A percentile compares a stretch with the other conserved stretches of the same genome.
Evolutionary conservation across 2,329 filamentous ascomycete species (phyloP).

Genomic region (Pestalotiopsis sp.): DNA sequence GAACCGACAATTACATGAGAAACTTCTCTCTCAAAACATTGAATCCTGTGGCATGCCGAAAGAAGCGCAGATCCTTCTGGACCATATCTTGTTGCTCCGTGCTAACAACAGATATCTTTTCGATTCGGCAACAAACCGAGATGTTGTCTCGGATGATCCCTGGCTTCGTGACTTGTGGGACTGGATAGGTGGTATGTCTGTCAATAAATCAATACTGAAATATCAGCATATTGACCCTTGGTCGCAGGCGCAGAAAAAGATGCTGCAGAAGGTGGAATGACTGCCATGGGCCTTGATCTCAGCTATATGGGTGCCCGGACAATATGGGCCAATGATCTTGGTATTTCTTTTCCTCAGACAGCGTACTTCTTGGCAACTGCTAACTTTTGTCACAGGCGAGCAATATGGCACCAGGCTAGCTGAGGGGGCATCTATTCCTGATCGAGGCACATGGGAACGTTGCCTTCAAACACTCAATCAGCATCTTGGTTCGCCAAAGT

Average conservation of each 20-base stretch:
- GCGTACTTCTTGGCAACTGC: neutral
- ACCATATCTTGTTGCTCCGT: constrained; percentile 62
- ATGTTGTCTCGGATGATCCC: constrained; percentile 70
- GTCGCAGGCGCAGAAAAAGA: constrained; percentile 62
- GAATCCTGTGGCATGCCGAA: constrained; percentile 49
- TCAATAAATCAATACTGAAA: neutral
- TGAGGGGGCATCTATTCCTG: constrained; percentile 46
- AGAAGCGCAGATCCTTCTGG: constrained; percentile 53
- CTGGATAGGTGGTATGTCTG: constrained; percentile 66
- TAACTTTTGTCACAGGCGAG: constrained; percentile 40
- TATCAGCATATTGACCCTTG: neutral
- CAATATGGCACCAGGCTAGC: constrained; percentile 51
- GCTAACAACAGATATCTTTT: constrained; percentile 66
- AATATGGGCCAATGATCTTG: constrained; percentile 73
- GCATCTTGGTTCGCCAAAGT: constrained; percentile 62
- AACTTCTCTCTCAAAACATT: constrained; percentile 47
- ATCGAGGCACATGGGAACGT: constrained; percentile 59
- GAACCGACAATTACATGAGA: constrained; percentile 61
- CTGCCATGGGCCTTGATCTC: constrained; percentile 68
- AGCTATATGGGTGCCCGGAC: constrained; percentile 75
- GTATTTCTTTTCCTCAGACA: constrained; percentile 38
- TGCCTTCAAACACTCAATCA: constrained; percentile 67
- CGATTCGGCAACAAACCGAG: constrained; percentile 65
- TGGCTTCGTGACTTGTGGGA: constrained; percentile 82
- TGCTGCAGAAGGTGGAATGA: constrained; percentile 70